A percentile compares a stretch with the other conserved stretches of the same genome.
These are phyloP conservation scores for Leptographium flavum DNA, from an alignment of 2,329 filamentous ascomycete genomes.

Conservation along the genomic window DNA sequence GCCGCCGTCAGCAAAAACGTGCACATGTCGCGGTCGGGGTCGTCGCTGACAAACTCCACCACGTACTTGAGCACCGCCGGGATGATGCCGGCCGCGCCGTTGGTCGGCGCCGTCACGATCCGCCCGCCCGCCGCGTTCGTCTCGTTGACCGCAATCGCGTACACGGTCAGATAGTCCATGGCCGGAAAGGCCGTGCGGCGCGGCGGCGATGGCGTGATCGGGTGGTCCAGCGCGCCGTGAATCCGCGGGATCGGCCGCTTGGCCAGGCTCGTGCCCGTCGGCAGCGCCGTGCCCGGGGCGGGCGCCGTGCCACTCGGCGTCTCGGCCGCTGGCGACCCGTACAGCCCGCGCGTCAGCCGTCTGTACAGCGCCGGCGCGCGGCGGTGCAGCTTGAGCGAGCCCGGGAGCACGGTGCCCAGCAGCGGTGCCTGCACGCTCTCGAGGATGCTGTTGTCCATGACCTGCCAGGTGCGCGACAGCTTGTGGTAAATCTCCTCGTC, in stretches of 20 bases:
- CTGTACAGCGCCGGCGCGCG: conserved; percentile 31
- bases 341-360: conserved; percentile 29
- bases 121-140: conserved; percentile 36
- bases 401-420: conserved; percentile 25
- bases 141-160: conserved; percentile 37
- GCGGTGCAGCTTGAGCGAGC: conserved; percentile 31
- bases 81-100: conserved; percentile 36
- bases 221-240: conserved; percentile 30
- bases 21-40: conserved; percentile 31
- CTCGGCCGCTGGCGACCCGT: conserved; percentile 10
- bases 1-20: conserved; percentile 34
- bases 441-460: conserved; percentile 36
- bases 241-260: conserved; percentile 24
- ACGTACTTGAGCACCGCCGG: conserved; percentile 35
- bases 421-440: conserved; percentile 31
- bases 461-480: conserved; percentile 33
- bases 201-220: conserved; percentile 28
- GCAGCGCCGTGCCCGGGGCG: not conserved
- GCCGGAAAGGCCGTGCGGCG: conserved; percentile 33
- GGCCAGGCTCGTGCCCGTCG: not conserved
- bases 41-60: conserved; percentile 34
- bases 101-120: conserved; percentile 36
- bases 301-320: not conserved
- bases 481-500: conserved; percentile 34
- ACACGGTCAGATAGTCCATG: conserved; percentile 36